phyloP scores from a whole-genome alignment of 129 eudicot genomes.

The Flaveria ramosissima region DNA sequence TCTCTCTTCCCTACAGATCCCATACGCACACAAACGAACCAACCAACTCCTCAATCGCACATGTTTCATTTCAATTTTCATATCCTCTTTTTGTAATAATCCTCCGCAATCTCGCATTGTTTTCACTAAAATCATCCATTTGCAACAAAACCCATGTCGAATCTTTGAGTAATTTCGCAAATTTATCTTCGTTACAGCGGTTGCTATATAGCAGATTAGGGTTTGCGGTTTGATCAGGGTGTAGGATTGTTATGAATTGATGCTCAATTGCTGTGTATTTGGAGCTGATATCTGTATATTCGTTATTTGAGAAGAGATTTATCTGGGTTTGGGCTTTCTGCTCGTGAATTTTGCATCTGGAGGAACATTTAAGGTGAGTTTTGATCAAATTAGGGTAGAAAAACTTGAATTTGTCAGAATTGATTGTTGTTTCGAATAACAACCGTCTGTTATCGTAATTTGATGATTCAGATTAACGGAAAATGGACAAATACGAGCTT shows the following conservation, averaged over 20 bases:
- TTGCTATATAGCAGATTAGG: constrained; percentile 29
- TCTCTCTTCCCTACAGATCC: neutral
- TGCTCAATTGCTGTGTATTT: constrained; percentile 14
- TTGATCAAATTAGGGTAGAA: constrained; percentile 2
- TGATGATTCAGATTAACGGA: constrained; percentile 6
- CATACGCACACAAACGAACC: neutral
- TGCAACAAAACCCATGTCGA: constrained; percentile 30
- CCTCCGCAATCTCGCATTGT: constrained; percentile 21
- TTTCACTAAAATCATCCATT: constrained; percentile 11
- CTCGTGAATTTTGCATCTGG: constrained; percentile 6
- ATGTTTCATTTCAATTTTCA: constrained; percentile 2
- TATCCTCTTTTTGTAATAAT: constrained; percentile 9
- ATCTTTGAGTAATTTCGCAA: constrained; percentile 13
- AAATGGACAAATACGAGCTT: constrained; percentile 91
- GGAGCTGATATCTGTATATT: constrained; percentile 17
- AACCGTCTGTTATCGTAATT: neutral
- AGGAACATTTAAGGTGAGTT: constrained; percentile 28
- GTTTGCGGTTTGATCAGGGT: constrained; percentile 29
- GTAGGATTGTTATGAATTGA: constrained; percentile 26
- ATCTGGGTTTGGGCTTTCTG: constrained; percentile 6
- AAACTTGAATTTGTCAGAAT: neutral
- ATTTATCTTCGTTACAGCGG: neutral
- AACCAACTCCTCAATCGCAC: neutral
- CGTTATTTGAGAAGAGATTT: neutral
- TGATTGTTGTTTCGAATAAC: neutral